A percentile compares a stretch with the other conserved stretches of the same genome.
Conservation (phyloP, 2,329 filamentous ascomycete species). For the Clonostachys rosea region DNA sequence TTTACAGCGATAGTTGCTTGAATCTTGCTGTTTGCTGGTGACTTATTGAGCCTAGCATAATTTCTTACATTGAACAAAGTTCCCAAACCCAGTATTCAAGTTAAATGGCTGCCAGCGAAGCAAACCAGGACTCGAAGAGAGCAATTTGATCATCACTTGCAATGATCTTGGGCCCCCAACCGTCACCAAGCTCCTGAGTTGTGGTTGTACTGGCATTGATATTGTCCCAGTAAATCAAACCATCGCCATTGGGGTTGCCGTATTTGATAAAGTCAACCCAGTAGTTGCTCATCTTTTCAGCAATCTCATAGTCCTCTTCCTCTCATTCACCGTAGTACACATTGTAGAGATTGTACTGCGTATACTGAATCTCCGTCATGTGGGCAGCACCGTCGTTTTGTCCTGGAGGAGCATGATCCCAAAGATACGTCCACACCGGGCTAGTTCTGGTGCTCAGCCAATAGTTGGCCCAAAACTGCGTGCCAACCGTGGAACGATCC, state of each 20-base stretch:
- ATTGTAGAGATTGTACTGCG: constrained; percentile 24
- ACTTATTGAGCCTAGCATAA: no score
- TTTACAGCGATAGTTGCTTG: no score
- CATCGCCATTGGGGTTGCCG: not conserved
- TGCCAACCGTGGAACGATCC: constrained; percentile 2
- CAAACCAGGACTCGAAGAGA: no score
- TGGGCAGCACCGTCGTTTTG: constrained; percentile 26
- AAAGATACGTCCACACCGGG: constrained; percentile 4
- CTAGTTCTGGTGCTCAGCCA: constrained; percentile 1
- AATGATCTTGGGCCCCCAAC: no score
- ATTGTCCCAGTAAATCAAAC: no score
- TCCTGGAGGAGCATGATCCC: constrained; percentile 22
- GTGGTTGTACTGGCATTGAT: no score
- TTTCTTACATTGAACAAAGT: no score
- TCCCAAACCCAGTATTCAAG: no score
- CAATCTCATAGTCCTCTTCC: constrained; percentile 3
- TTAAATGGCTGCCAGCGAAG: no score
- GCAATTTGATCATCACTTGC: no score
- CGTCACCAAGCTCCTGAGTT: no score
- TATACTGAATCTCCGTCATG: constrained; percentile 29
- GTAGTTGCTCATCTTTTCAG: constrained; percentile 1
- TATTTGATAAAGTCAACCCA: constrained; percentile 1
- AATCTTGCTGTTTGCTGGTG: no score
- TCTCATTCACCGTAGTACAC: constrained; percentile 1
- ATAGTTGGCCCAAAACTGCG: constrained; percentile 1